Base-by-base conservation (phyloP, 2,329 filamentous ascomycete genomes). In the Alternaria ethzedia region DNA sequence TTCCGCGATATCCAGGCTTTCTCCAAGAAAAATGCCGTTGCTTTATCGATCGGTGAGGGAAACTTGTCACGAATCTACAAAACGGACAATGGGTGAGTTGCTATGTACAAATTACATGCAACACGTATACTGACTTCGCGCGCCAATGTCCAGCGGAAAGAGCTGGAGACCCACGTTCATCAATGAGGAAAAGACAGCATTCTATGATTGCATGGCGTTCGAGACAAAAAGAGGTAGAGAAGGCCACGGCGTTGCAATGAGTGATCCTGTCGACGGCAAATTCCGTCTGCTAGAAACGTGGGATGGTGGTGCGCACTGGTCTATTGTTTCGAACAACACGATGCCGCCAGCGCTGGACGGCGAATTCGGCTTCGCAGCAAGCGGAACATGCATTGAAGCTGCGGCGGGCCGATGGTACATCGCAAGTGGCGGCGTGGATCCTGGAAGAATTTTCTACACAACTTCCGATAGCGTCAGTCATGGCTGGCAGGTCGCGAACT, bases 191-290 rank as follows among this genome's bases (percentile, higher is more conserved):
- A 52, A 61, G 17, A 57, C 64, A 12, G 74, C 74, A 4, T 75
- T 75, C 36, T 77, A 75, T 45, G 71, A 77, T 28, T 74, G 74
- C 30, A 70, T 77, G 66, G 69, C 72, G 3, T 77, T 77, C 47
- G 73, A 74, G 36, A 66, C 68, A 30, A 43, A 32, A 28, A 21
- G 12, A 13, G 57, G 50, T 26, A 45, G 59, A 59, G 26, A 57
- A 49, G 23, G 45, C 2, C 68, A 72, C 43, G 74, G 74, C 3
- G 54, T 77, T 3, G 73, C 73, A 7, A 64, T 75, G 66, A 75
- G 73, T 20, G 74, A 75, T 65, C 74, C 74, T 13, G 74, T 77
- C 5, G 46, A 71, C 49, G 72, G 74, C 3, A 71, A 67, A 49
- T 74, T 77, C 32, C 65, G 73, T n/a, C 46, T 77, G 6, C 63